Evolutionary conservation across 306 rosid genomes (phyloP), one percentile per base, ranked within the genome.

Genomic region (Comarum palustre): DNA sequence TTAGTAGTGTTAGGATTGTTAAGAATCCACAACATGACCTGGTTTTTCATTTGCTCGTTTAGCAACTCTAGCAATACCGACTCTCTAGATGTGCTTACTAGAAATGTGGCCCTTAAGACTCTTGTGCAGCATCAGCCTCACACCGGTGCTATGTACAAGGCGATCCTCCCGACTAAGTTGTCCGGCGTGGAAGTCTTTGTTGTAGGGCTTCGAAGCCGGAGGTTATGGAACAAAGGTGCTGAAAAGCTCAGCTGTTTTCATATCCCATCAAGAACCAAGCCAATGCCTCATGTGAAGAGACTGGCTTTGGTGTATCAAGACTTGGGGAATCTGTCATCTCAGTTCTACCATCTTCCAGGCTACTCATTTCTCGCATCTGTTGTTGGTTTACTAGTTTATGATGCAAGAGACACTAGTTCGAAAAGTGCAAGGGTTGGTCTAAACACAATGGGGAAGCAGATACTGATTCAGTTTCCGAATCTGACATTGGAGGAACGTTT

Each of bases 161-260:
- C 96, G 9, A 50, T 73, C 69, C 84, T 90, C 73, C 97, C 96
- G 0, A 79, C 71, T 19, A 87, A 90, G 66, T 85, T 89, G 11
- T 89, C 97, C 0, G 88, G 92, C n/a, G 85, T 89, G 78, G 86
- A 84, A 72, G 86, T 89, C 69, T 89, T 92, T 0, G 74, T 89
- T 5, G 81, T 84, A 1, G 84, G 96, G 73, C 86, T 93, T 11
- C 76, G 97, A 81, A 93, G 91, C 82, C 65, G 83, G 69, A 83
- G 87, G 51, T 81, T 89, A 68, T 91, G 97, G 97, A 79, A 84
- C 14, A 80, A 52, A 75, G 97, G 97, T 27, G 94, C 89, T n/a
- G 90, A 83, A n/a, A 84, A 91, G 71, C 84, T 89, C 29, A 79
- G 91, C 82, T 75, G 75, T 73, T 88, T 91, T 64, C 69, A 48